A percentile compares a stretch with the other conserved stretches of the same genome.
Evolutionary conservation across 495 filamentous ascomycete genomes (phyloP).

Genomic region (Trichoderma virens): DNA sequence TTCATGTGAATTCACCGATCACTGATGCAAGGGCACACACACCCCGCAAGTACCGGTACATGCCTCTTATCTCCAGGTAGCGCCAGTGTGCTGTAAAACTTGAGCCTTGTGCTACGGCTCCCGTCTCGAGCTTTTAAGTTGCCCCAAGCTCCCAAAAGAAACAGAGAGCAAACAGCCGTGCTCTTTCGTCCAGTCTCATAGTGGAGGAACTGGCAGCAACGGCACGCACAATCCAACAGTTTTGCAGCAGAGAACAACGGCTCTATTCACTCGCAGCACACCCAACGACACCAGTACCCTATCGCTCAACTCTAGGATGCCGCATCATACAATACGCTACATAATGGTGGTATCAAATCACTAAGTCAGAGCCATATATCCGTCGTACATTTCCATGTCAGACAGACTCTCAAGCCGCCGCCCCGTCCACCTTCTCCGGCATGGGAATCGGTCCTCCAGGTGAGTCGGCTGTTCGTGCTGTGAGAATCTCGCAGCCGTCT

Average conservation of each 20-base stretch:
- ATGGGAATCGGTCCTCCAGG: constrained; percentile 78
- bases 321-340: constrained; percentile 7
- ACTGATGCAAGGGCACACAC: background rate
- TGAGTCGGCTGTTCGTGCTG: constrained; percentile 69
- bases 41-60: background rate
- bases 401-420: constrained; percentile 6
- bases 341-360: background rate
- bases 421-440: constrained; percentile 29
- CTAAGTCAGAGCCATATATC: background rate
- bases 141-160: no score
- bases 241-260: background rate
- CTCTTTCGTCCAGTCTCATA: no score
- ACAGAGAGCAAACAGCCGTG: no score
- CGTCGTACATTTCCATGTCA: background rate
- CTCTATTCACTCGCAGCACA: background rate
- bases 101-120: no score
- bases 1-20: background rate
- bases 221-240: no score
- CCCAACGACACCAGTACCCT: background rate
- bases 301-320: background rate
- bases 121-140: no score
- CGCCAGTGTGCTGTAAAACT: background rate
- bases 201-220: no score
- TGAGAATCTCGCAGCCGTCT: constrained; percentile 87
- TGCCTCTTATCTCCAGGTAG: background rate